phyloP scores from a whole-genome alignment of 176 grass and related monocot species.

The Elaeis guineensis region DNA sequence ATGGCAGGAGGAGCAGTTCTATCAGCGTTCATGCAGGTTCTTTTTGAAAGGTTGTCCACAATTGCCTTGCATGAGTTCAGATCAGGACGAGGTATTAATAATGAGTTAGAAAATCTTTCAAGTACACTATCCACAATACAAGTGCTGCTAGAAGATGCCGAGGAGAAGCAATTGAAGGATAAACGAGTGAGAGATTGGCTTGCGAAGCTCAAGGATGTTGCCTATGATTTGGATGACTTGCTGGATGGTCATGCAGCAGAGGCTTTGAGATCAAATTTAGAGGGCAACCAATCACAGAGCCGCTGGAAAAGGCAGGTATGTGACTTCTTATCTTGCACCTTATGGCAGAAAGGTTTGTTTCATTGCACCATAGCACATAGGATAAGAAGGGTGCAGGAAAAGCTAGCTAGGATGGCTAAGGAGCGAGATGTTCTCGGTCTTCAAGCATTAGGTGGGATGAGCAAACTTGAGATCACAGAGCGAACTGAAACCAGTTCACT shows the following conservation, averaged over 20 bases:
- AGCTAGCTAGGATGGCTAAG: conserved; percentile 46
- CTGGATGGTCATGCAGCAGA: conserved; percentile 43
- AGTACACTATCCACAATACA: conserved; percentile 38
- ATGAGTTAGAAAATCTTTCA: conserved; percentile 48
- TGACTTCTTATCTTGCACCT: conserved; percentile 28
- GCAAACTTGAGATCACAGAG: conserved; percentile 32
- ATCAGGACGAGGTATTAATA: conserved; percentile 17
- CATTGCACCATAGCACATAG: conserved; percentile 31
- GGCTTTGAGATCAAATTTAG: conserved; percentile 30
- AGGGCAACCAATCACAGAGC: conserved; percentile 9
- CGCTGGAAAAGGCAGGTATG: conserved; percentile 40
- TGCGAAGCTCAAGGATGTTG: conserved; percentile 46
- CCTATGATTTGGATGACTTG: conserved; percentile 63
- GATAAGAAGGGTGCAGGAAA: conserved; percentile 35
- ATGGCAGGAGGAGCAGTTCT: conserved; percentile 44
- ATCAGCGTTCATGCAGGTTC: conserved; percentile 64
- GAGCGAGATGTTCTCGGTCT: conserved; percentile 39
- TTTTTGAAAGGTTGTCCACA: conserved; percentile 56
- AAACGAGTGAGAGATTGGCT: conserved; percentile 47
- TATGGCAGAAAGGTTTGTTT: conserved; percentile 29
- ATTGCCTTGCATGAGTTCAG: conserved; percentile 39
- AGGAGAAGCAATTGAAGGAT: conserved; percentile 56
- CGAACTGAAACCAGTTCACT: conserved; percentile 52
- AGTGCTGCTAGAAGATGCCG: conserved; percentile 64
- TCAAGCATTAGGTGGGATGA: conserved; percentile 17